Evolutionary conservation across 2,329 filamentous ascomycete genomes (phyloP), one percentile per base, ranked within the genome.

Genomic region (Colletotrichum higginsianum): DNA sequence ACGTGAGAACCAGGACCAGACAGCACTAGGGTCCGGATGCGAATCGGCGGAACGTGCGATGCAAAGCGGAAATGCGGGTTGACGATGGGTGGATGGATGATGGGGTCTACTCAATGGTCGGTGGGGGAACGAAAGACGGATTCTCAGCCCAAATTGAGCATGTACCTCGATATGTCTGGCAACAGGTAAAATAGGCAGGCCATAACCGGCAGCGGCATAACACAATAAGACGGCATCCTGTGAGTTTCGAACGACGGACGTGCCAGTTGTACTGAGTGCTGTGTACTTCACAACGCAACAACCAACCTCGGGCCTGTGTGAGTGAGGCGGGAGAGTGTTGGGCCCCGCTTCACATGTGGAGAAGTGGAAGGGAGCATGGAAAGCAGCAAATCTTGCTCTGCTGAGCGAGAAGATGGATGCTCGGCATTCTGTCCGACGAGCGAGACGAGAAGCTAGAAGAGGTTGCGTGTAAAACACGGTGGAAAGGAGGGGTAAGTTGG

Each of bases 21-120:
- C 60, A 61, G 42, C 40, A 40, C 44, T 26, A 47, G 57, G 52
- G 50, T 40, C 23, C n/a, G 49, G 53, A 69, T n/a, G 42, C 30
- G 23, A 63, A 46, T 26, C 56, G 67, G 65, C 26, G 46, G 50
- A 60, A 44, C 35, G 52, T n/a, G 46, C 26, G 57, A 42, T 53
- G 52, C 68, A 61, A 49, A 56, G 60, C 65, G 58, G 52, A 67
- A 71, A 68, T 71, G 68, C 68, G 65, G 47, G 65, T 63, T 71
- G 23, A 66, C 35, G 52, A 63, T 46, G 60, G 53, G 44, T 23
- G 40, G 21, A 18, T n/a, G 42, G 11, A 18, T 40, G 42, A 40
- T 35, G 42, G 47, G 66, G 40, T 16, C 61, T 30, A n/a, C 15
- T 57, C 23, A 16, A 35, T 15, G 9, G 30, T 66, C n/a, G 13